phyloP scores from a whole-genome alignment of 441 rosid genomes.

The Pelargonium fulgidum region DNA sequence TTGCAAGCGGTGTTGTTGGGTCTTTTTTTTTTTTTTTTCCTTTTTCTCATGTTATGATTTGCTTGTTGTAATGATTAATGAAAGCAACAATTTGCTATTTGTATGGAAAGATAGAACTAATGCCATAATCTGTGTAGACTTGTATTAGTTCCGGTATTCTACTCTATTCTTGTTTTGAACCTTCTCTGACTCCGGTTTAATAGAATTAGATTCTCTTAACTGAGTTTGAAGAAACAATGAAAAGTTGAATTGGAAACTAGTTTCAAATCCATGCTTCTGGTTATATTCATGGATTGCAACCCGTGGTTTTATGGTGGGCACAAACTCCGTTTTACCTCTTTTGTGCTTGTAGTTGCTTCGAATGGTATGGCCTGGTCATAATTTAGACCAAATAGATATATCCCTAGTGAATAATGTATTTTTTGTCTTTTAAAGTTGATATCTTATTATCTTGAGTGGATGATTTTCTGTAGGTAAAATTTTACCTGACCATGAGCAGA shows the following conservation, averaged over 20 bases:
- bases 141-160: not conserved
- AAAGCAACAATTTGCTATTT: not conserved
- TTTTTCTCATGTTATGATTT: not conserved
- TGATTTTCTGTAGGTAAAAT: conserved; percentile 35
- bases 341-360: not conserved
- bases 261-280: not conserved
- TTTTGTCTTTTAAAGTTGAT: conserved; percentile 1
- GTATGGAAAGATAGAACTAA: not conserved
- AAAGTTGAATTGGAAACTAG: not conserved
- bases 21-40: conserved; percentile 14
- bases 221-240: not conserved
- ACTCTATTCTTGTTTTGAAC: not conserved
- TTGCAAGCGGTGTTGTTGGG: conserved; percentile 11
- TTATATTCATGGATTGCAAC: not conserved
- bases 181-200: not conserved
- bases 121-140: not conserved
- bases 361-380: not conserved
- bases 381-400: not conserved
- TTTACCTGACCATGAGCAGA: conserved; percentile 41
- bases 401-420: not conserved
- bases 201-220: not conserved
- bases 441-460: not conserved
- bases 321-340: not conserved
- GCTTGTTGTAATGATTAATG: not conserved
- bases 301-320: not conserved